Base-by-base conservation (phyloP, 495 filamentous ascomycete species). In the Talaromyces proteolyticus region DNA sequence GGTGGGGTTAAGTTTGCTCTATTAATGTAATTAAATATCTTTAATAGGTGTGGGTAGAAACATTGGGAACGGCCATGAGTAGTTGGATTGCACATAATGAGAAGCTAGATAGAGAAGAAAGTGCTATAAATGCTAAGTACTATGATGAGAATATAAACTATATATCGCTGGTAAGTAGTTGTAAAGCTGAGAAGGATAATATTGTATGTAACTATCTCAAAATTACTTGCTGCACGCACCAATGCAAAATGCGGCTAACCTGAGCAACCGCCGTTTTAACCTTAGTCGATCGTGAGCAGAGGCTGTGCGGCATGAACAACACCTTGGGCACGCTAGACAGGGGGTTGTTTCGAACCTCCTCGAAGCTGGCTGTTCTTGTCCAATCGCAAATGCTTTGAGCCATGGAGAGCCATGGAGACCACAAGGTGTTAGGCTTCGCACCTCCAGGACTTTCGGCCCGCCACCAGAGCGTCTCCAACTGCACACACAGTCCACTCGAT, bases 161-260 rank as follows among this genome's bases (percentile, higher is more conserved):
- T n/a, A n/a, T n/a, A n/a, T n/a, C n/a, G n/a, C n/a, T n/a, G n/a
- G n/a, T n/a, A n/a, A n/a, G n/a, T n/a, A n/a, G n/a, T n/a, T n/a
- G n/a, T n/a, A n/a, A n/a, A n/a, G n/a, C n/a, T n/a, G n/a, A n/a
- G n/a, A n/a, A n/a, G n/a, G n/a, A n/a, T n/a, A n/a, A n/a, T n/a
- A n/a, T n/a, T n/a, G n/a, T n/a, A n/a, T n/a, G n/a, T n/a, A n/a
- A n/a, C n/a, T n/a, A n/a, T n/a, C n/a, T n/a, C n/a, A n/a, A n/a
- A n/a, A n/a, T n/a, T n/a, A n/a, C n/a, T n/a, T n/a, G n/a, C n/a
- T n/a, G n/a, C n/a, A n/a, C n/a, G n/a, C n/a, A n/a, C n/a, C n/a
- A n/a, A n/a, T 42, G 39, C 18, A 42, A 42, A 42, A 42, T 19
- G 39, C 39, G 39, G 39, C 39, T 42, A 42, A 42, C 39, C 18